These are phyloP conservation scores for Chaetomiaceae sp. DNA, from an alignment of 2,329 filamentous ascomycete species.

Conservation along the genomic window DNA sequence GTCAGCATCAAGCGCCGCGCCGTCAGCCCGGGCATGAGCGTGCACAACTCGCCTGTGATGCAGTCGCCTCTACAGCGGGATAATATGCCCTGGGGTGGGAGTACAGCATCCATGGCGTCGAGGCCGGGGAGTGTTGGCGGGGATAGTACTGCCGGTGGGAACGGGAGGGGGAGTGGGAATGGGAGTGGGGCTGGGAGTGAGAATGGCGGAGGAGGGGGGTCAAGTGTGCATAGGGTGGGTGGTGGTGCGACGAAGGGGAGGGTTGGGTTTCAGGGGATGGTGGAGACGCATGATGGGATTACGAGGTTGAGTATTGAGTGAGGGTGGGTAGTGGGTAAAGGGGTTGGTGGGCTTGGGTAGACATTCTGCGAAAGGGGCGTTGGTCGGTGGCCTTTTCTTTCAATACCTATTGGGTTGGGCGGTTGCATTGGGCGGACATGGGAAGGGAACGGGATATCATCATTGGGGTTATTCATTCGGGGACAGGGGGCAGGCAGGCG, in stretches of 20 bases:
- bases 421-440: neutral
- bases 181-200: slow-evolving; percentile 49
- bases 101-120: slow-evolving; percentile 49
- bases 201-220: slow-evolving; percentile 18
- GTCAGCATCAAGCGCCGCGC: slow-evolving; percentile 85
- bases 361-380: neutral
- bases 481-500: too few species aligned
- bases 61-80: slow-evolving; percentile 79
- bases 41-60: slow-evolving; percentile 82
- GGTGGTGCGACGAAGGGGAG: slow-evolving; percentile 48
- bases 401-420: neutral
- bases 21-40: slow-evolving; percentile 86
- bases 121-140: slow-evolving; percentile 59
- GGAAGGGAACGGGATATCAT: too few species aligned
- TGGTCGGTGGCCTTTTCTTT: neutral
- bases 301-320: slow-evolving; percentile 97
- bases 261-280: slow-evolving; percentile 87
- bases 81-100: slow-evolving; percentile 62
- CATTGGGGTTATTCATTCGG: too few species aligned
- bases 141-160: slow-evolving; percentile 31
- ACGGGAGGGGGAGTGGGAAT: slow-evolving; percentile 42
- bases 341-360: neutral
- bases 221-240: slow-evolving; percentile 29
- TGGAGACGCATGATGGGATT: slow-evolving; percentile 87
- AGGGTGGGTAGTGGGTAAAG: neutral